A percentile compares a stretch with the other conserved stretches of the same genome.
Evolutionary conservation across 163 green algal species (phyloP).

Genomic region (Dunaliella salina): DNA sequence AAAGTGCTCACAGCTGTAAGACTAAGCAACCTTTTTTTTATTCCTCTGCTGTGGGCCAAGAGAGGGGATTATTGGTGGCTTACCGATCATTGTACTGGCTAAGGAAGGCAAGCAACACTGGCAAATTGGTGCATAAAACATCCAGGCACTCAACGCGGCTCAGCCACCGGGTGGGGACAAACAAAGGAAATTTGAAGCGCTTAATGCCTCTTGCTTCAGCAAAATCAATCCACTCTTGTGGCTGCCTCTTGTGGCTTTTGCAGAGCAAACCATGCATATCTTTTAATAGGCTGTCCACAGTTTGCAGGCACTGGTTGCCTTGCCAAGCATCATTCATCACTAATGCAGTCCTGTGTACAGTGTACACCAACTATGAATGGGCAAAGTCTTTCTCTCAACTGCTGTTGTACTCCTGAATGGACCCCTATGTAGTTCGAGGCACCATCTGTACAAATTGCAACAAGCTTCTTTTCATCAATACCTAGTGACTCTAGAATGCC

Average conservation of each 20-base stretch:
- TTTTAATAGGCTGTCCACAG: not conserved
- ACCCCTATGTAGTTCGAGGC: not conserved
- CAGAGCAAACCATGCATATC: too few relatives aligned
- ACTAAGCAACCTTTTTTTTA: not conserved
- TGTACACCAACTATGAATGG: not conserved
- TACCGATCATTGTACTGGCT: not conserved
- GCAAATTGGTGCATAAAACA: not conserved
- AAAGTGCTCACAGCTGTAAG: not conserved
- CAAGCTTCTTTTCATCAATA: not conserved
- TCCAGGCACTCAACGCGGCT: not conserved
- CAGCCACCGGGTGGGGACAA: not conserved
- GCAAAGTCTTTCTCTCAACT: not conserved
- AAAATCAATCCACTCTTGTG: not conserved
- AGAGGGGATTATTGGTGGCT: not conserved
- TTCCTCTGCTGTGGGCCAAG: not conserved
- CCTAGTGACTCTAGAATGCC: not conserved
- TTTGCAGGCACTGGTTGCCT: not conserved
- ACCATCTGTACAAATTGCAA: not conserved
- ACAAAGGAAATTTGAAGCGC: not conserved
- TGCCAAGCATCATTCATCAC: not conserved
- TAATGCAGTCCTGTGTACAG: not conserved
- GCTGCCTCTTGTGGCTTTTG: not conserved
- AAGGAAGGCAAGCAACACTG: not conserved
- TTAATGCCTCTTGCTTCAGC: not conserved
- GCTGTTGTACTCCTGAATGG: not conserved